These are phyloP conservation scores for Tricholoma sp. DNA, from an alignment of 768 basidiomycete genomes.

Conservation along the genomic window DNA sequence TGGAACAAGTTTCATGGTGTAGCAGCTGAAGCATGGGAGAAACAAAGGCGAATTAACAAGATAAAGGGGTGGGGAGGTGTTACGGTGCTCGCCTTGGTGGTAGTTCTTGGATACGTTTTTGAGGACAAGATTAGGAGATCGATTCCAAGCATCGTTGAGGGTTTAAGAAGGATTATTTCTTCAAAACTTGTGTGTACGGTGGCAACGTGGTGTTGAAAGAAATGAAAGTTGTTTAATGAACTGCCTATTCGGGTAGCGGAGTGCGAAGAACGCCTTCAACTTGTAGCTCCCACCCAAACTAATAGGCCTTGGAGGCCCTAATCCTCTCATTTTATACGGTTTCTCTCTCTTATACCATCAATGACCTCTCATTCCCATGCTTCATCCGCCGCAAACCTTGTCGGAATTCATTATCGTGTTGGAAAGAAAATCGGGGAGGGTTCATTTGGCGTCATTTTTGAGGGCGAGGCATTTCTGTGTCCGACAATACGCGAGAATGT, in stretches of 20 bases:
- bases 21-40: constrained; percentile 35
- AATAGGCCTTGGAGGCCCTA: constrained; percentile 24
- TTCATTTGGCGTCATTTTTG: constrained; percentile 94
- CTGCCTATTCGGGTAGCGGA: constrained; percentile 13
- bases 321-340: constrained; percentile 22
- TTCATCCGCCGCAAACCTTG: constrained; percentile 67
- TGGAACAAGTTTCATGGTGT: constrained; percentile 41
- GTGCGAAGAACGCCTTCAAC: constrained; percentile 16
- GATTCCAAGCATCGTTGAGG: too few species aligned
- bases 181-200: too few species aligned
- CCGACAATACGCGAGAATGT: constrained; percentile 1
- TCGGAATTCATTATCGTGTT: constrained; percentile 95
- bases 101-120: constrained; percentile 14
- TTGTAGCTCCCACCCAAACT: constrained; percentile 18
- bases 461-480: constrained; percentile 44
- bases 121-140: background rate
- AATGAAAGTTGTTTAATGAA: background rate
- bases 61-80: constrained; percentile 19
- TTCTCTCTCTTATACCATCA: constrained; percentile 21
- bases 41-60: constrained; percentile 19
- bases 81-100: constrained; percentile 17
- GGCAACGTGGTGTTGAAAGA: too few species aligned
- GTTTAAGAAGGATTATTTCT: too few species aligned
- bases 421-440: constrained; percentile 99
- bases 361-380: constrained; percentile 60